Percentiles rank a stretch among this genome's conserved stretches.
Evolutionary conservation across 2,329 filamentous ascomycete species (phyloP).

Genomic region (Seiridium unicorne): DNA sequence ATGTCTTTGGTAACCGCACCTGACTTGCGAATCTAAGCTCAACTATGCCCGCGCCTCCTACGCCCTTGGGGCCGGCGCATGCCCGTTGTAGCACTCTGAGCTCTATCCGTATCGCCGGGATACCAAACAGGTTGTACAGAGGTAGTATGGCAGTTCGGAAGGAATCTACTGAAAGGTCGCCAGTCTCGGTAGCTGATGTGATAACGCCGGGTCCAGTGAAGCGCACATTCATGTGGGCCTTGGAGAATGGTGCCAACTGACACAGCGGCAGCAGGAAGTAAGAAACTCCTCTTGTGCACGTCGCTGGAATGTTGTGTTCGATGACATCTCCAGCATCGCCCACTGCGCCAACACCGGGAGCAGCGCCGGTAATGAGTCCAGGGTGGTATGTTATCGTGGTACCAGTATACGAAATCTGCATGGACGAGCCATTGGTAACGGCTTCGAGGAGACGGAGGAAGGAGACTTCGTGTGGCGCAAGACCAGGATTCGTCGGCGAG

Average conservation of each 20-base stretch:
- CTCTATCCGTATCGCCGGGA: constrained; percentile 76
- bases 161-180: constrained; percentile 88
- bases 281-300: constrained; percentile 77
- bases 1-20: constrained; percentile 86
- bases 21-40: constrained; percentile 92
- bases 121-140: constrained; percentile 86
- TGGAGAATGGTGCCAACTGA: constrained; percentile 88
- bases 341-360: constrained; percentile 72
- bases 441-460: constrained; percentile 92
- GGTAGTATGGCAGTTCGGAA: constrained; percentile 92
- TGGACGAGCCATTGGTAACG: constrained; percentile 89
- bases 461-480: constrained; percentile 90
- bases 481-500: constrained; percentile 82
- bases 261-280: constrained; percentile 92
- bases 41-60: constrained; percentile 86
- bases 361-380: constrained; percentile 84
- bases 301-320: constrained; percentile 74
- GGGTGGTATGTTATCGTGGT: constrained; percentile 91
- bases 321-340: constrained; percentile 70
- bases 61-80: constrained; percentile 71
- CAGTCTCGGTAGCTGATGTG: constrained; percentile 77
- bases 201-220: constrained; percentile 92
- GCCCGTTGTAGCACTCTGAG: constrained; percentile 78
- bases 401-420: constrained; percentile 95
- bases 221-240: constrained; percentile 84